Conservation (phyloP, 129 eudicot species). For the Flaveria robusta region DNA sequence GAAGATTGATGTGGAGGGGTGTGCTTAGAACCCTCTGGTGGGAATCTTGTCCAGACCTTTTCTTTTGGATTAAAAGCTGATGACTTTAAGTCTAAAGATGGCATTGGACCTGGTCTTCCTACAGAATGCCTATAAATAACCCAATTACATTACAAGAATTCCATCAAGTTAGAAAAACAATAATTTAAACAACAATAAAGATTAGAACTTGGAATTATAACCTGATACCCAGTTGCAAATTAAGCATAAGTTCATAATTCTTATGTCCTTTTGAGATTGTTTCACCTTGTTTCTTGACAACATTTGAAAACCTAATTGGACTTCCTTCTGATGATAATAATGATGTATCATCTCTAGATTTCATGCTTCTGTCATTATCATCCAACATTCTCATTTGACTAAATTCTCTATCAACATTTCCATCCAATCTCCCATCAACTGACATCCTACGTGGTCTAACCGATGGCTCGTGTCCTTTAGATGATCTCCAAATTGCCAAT, state of each 20-base stretch:
- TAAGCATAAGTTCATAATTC: conserved; percentile 83
- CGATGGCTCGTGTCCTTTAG: conserved; percentile 46
- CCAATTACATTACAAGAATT: background rate
- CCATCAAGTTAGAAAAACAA: background rate
- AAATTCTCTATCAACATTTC: conserved; percentile 52
- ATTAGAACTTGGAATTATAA: conserved; percentile 26
- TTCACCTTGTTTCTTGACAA: conserved; percentile 69
- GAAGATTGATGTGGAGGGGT: conserved; percentile 84
- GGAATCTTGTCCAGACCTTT: conserved; percentile 83
- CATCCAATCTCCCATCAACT: conserved; percentile 72
- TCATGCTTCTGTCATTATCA: conserved; percentile 37
- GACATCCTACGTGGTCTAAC: conserved; percentile 77
- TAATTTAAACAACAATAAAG: background rate
- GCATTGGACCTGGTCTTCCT: conserved; percentile 79
- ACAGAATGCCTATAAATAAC: conserved; percentile 76
- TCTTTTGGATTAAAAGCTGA: conserved; percentile 89
- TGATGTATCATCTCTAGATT: conserved; percentile 46
- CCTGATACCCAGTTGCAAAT: conserved; percentile 88
- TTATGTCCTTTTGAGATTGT: conserved; percentile 77
- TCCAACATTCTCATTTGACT: conserved; percentile 46
- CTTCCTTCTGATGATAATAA: conserved; percentile 50
- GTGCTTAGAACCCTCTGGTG: conserved; percentile 80
- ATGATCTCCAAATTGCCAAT: conserved; percentile 78
- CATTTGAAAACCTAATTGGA: conserved; percentile 52
- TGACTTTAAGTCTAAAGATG: conserved; percentile 75